Evolutionary conservation across 768 basidiomycete species (phyloP).

Genomic region (Pleurotus platypus): DNA sequence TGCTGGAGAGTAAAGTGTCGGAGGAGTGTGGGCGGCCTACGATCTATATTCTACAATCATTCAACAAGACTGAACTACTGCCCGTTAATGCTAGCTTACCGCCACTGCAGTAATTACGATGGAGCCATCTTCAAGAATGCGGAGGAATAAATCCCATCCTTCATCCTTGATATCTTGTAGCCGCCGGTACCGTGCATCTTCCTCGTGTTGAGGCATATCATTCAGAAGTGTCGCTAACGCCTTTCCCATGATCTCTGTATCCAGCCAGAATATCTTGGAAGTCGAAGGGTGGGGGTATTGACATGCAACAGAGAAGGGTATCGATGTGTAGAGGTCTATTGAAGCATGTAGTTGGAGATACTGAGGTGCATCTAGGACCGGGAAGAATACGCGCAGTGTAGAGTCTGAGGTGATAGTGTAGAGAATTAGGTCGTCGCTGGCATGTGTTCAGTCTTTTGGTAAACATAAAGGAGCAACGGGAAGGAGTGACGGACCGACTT

Average conservation of each 20-base stretch:
- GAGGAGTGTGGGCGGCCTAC: constrained; percentile 80
- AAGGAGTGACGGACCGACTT: constrained; percentile 40
- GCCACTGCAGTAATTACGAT: constrained; percentile 68
- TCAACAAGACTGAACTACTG: constrained; percentile 4
- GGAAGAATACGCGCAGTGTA: constrained; percentile 79
- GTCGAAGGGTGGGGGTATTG: constrained; percentile 24
- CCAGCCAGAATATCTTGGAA: constrained; percentile 67
- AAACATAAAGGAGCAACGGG: background rate
- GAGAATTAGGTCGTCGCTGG: constrained; percentile 71
- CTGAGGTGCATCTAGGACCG: constrained; percentile 83
- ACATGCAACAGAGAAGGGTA: constrained; percentile 35
- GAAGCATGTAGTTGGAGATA: constrained; percentile 82
- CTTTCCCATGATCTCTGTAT: constrained; percentile 54
- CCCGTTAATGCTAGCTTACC: constrained; percentile 39
- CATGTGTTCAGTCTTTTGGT: background rate
- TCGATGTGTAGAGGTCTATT: constrained; percentile 66
- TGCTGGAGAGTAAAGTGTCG: constrained; percentile 73
- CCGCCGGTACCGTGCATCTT: constrained; percentile 44
- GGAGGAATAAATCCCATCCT: constrained; percentile 77
- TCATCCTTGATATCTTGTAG: constrained; percentile 65
- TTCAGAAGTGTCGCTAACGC: constrained; percentile 41
- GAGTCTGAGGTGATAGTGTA: constrained; percentile 85
- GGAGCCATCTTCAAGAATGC: constrained; percentile 71
- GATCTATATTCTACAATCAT: constrained; percentile 73
- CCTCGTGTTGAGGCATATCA: constrained; percentile 25